Evolutionary conservation across 2,329 filamentous ascomycete genomes (phyloP).

Genomic region (Leptographium flavum): DNA sequence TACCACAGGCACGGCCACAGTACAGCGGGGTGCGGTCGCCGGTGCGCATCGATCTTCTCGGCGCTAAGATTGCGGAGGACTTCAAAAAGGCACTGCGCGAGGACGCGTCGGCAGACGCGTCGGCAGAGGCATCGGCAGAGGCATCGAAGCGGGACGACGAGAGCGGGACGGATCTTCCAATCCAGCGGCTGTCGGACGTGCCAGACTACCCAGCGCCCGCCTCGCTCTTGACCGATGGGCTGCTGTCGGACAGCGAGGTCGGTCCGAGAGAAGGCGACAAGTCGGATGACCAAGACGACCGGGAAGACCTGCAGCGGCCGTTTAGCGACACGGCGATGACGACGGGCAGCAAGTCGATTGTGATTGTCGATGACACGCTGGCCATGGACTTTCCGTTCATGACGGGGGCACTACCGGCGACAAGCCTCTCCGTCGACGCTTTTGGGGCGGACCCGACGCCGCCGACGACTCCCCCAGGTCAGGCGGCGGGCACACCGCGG

Average conservation of each 20-base stretch:
- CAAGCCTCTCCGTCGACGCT: slow-evolving; percentile 34
- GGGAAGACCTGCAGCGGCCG: slow-evolving; percentile 20
- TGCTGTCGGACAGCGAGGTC: slow-evolving; percentile 5
- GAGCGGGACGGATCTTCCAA: background rate
- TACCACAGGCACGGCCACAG: slow-evolving; percentile 36
- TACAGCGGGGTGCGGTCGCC: slow-evolving; percentile 32
- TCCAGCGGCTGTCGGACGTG: slow-evolving; percentile 12
- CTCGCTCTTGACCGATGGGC: slow-evolving; percentile 28
- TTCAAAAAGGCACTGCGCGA: slow-evolving; percentile 64
- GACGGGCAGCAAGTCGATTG: slow-evolving; percentile 73
- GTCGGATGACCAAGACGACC: too few relatives aligned
- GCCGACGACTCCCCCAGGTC: slow-evolving; percentile 44
- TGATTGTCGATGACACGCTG: slow-evolving; percentile 64
- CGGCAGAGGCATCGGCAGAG: slow-evolving; percentile 28
- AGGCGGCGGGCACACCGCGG: slow-evolving; percentile 29
- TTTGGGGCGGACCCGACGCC: slow-evolving; percentile 44
- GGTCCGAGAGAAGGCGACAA: too few relatives aligned
- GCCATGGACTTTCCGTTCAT: slow-evolving; percentile 34
- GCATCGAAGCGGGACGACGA: background rate
- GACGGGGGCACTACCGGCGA: slow-evolving; percentile 30
- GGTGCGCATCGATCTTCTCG: slow-evolving; percentile 65
- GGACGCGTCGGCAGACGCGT: slow-evolving; percentile 26
- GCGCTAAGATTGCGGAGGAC: slow-evolving; percentile 63
- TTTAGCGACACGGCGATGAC: slow-evolving; percentile 49
- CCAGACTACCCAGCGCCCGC: slow-evolving; percentile 14